phyloP scores from a whole-genome alignment of 2,329 filamentous ascomycete species.

The Stemphylium beticola region DNA sequence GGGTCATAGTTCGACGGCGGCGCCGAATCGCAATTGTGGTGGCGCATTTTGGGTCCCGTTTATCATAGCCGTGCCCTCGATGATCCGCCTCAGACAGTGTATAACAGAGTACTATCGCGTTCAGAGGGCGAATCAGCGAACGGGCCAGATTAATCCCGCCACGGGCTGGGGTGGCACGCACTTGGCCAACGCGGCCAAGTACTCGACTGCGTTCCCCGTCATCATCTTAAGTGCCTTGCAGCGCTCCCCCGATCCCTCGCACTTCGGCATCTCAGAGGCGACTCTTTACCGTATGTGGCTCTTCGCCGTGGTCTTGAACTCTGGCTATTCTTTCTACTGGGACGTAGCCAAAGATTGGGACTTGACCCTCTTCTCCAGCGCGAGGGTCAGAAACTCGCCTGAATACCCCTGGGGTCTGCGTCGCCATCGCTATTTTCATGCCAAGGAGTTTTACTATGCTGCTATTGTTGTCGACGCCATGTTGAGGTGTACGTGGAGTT shows the following conservation, averaged over 20 bases:
- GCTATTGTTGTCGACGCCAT: slow-evolving; percentile 80
- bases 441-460: slow-evolving; percentile 77
- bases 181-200: slow-evolving; percentile 92
- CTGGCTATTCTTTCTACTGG: slow-evolving; percentile 97
- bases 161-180: slow-evolving; percentile 83
- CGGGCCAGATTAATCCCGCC: slow-evolving; percentile 48
- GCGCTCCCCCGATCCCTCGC: slow-evolving; percentile 63
- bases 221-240: slow-evolving; percentile 80
- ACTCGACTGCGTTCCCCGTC: slow-evolving; percentile 91
- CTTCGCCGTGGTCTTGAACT: slow-evolving; percentile 78
- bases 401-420: slow-evolving; percentile 81
- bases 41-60: slow-evolving; percentile 80
- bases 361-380: slow-evolving; percentile 75
- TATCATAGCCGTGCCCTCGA: slow-evolving; percentile 79
- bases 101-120: slow-evolving; percentile 85
- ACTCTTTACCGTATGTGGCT: slow-evolving; percentile 66
- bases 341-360: slow-evolving; percentile 98
- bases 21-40: slow-evolving; percentile 82
- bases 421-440: slow-evolving; percentile 73
- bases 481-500: slow-evolving; percentile 87
- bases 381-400: slow-evolving; percentile 62
- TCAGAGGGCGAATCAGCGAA: slow-evolving; percentile 57
- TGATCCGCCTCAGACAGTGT: slow-evolving; percentile 91
- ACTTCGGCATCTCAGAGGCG: slow-evolving; percentile 61
- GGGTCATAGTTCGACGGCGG: slow-evolving; percentile 74